These are phyloP conservation scores for Mycena vulgaris DNA, from an alignment of 768 basidiomycete species.

Conservation along the genomic window DNA sequence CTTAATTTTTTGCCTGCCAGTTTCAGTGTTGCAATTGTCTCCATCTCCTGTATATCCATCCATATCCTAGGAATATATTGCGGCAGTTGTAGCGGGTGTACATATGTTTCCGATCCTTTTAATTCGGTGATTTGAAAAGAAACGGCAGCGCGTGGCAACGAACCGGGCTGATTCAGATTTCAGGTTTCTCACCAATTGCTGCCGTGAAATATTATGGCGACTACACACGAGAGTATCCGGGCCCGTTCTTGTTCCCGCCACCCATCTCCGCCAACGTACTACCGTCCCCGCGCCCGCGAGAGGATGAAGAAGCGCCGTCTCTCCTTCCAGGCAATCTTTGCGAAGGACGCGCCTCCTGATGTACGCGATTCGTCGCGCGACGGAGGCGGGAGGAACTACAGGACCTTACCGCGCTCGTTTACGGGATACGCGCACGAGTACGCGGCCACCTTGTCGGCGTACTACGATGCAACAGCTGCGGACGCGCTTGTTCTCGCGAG, in stretches of 20 bases:
- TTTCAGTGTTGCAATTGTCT: too few relatives aligned
- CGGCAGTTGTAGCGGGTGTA: not conserved
- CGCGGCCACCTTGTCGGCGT: not conserved
- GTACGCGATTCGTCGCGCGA: not conserved
- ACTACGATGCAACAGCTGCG: conserved; percentile 20
- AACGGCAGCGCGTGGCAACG: not conserved
- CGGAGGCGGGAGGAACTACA: conserved; percentile 34
- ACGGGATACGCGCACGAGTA: not conserved
- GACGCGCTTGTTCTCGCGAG: conserved; percentile 18
- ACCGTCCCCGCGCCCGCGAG: not conserved
- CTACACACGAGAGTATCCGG: not conserved
- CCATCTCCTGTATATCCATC: too few relatives aligned
- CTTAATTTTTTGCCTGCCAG: too few relatives aligned
- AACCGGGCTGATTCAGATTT: not conserved
- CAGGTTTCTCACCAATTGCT: not conserved
- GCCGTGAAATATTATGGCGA: conserved; percentile 10
- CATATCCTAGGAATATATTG: too few relatives aligned
- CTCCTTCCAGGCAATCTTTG: conserved; percentile 33
- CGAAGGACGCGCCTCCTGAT: not conserved
- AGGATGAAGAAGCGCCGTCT: conserved; percentile 37
- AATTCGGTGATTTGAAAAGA: too few relatives aligned
- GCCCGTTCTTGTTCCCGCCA: not conserved
- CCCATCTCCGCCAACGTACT: too few relatives aligned
- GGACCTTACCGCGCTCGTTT: conserved; percentile 48
- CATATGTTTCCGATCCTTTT: not conserved